These are phyloP conservation scores for Entoloma clypeatum DNA, from an alignment of 1,284 basidiomycete genomes.

Conservation along the genomic window DNA sequence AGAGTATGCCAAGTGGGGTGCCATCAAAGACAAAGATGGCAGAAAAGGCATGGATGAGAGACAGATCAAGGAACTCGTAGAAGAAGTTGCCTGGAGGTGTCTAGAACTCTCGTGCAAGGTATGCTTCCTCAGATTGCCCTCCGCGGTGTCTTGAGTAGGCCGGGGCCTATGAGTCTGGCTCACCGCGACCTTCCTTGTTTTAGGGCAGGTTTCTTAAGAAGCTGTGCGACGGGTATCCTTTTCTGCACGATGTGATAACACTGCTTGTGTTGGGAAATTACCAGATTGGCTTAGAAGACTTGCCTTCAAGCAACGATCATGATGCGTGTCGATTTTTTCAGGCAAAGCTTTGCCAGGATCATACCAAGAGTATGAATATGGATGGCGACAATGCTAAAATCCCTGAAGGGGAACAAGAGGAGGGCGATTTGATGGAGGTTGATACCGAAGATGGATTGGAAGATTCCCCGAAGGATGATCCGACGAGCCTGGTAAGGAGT, in stretches of 20 bases:
- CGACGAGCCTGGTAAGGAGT: constrained; percentile 21
- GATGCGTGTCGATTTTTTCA: constrained; percentile 39
- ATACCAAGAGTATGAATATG: constrained; percentile 25
- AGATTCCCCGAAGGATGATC: no score
- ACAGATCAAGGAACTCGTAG: constrained; percentile 42
- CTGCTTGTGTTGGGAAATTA: constrained; percentile 45
- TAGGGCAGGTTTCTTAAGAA: constrained; percentile 63
- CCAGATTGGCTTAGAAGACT: constrained; percentile 46
- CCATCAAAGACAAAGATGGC: constrained; percentile 28
- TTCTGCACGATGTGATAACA: constrained; percentile 40
- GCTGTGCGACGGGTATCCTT: constrained; percentile 44
- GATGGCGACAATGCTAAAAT: constrained; percentile 14
- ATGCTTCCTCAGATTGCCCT: constrained; percentile 12
- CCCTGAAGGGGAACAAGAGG: no score
- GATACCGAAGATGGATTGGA: no score
- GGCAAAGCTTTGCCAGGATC: constrained; percentile 50
- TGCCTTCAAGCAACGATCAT: constrained; percentile 49
- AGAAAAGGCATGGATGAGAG: constrained; percentile 39
- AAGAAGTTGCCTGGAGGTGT: constrained; percentile 52
- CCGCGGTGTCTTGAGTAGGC: background rate
- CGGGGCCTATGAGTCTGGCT: background rate
- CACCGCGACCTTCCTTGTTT: constrained; percentile 7
- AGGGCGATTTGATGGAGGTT: no score
- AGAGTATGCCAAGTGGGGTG: constrained; percentile 47
- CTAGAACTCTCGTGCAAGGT: constrained; percentile 67